Base-by-base conservation (phyloP, 2,329 filamentous ascomycete species). In the Eutypa lata region DNA sequence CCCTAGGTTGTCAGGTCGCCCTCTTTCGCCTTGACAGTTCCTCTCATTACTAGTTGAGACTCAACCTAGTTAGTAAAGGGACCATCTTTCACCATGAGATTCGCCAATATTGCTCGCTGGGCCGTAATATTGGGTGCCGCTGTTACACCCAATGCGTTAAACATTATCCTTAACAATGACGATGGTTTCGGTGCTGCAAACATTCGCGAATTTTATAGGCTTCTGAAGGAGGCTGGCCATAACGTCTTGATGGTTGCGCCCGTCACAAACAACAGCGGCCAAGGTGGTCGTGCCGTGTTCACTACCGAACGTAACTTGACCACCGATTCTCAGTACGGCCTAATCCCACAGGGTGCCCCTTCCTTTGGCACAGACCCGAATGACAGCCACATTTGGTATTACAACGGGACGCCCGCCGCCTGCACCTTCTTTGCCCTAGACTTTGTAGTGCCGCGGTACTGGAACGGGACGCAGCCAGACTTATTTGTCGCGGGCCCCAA, bases 311-410 rank as follows among this genome's bases (percentile, higher is more conserved):
- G 68, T n/a, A 75, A 71, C 31, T 68, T 80, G 40, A 71, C 70
- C 3, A 51, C 61, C 1, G 63, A 74, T 42, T 70, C 72, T 0
- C 72, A 80, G 52, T 81, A 71, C 65, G 65, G 70, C 56, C 67
- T 79, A 37, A 61, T 81, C 35, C 74, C 74, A 37, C 67, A 71
- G 2, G 77, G 78, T 5, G 68, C 73, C 1, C 76, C 76, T 3
- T 74, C 76, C 0, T 58, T 80, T 22, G 81, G 82, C 45, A 70
- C 67, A 16, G 79, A 83, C 57, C 79, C 78, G 13, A 62, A 65
- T 19, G 77, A 83, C 52, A 69, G 69, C 49, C 73, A 80, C 54
- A 80, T 84, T 57, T 84, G 78, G 78, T 83, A 84, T 61, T 84
- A 83, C 66, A 81, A 83, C 50, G 80, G 81, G 21, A 84, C 80